Base-by-base conservation (phyloP, 768 basidiomycete genomes). In the Auricularia cornea region DNA sequence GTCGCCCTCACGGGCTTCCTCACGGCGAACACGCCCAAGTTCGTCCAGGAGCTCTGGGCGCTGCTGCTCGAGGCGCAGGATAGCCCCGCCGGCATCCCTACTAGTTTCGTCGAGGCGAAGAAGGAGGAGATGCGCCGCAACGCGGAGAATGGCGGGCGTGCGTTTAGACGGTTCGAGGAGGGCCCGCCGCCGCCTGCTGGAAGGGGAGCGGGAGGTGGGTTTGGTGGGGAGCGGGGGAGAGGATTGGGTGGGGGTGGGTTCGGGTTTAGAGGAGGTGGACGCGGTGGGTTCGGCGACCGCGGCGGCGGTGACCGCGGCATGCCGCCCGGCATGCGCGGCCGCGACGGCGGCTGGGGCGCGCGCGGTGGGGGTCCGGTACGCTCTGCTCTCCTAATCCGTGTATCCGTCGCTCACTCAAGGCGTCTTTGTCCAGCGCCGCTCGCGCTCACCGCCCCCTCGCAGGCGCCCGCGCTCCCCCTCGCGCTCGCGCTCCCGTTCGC, bases 1-100 rank as follows among this genome's bases (percentile, higher is more conserved):
- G 94, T 98, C 65, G 88, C 89, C 70, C 76, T 99, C 29, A 91
- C 90, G 2, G 96, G 96, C 8, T 99, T 99, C 74, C 82, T 99
- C 63, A 90, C 91, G 3, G 85, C 87, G 66, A 85, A 92, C 63
- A 97, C 97, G 0, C 79, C 90, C 0, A 73, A 79, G 0, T 99
- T 99, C 75, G 97, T 97, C 94, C 73, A 78, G 4, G 81, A 86
- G 1, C 81, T 99, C 0, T 99, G 97, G 97, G 85, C 81, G 29
- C 80, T 98, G 4, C 79, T 99, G n/a, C 78, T 98, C 3, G 94
- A 96, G 68, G 97, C 97, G 3, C 96, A 98, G 74, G 81, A 82
- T 33, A 90, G 91, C 32, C 83, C 89, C 2, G 89, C 91, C 11
- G 94, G 94, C 64, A 90, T 99, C 0, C 97, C 97, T 8, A 83